Evolutionary conservation across 108 stramenopile genomes (phyloP), one percentile per base, ranked within the genome.

Genomic region (Discostella stelligeroides): DNA sequence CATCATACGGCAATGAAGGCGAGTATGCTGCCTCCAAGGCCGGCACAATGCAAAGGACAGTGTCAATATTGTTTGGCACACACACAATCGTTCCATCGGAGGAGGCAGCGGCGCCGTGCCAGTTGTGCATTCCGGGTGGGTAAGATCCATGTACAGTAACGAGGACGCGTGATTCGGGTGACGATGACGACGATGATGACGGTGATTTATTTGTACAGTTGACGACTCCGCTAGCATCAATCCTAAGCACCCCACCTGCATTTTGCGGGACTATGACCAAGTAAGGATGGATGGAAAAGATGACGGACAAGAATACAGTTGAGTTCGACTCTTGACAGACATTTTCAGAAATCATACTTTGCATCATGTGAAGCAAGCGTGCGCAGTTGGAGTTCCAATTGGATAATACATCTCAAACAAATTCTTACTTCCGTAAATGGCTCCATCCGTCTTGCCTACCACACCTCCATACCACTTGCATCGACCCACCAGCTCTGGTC

Each of bases 381-480:
- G n/a, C n/a, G n/a, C n/a, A n/a, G n/a, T n/a, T n/a, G n/a, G n/a
- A n/a, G n/a, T n/a, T n/a, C n/a, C n/a, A n/a, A n/a, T n/a, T n/a
- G n/a, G n/a, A n/a, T n/a, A n/a, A n/a, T n/a, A n/a, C n/a, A n/a
- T n/a, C n/a, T n/a, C n/a, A n/a, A n/a, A n/a, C n/a, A n/a, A n/a
- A n/a, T 3, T 21, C 54, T 55, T 30, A 55, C 54, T 75, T 12
- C 88, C 86, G 73, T 95, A 96, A 59, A 96, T 92, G 40, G 83
- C 87, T 14, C 88, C 92, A 70, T 88, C 92, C 11, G 64, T 66
- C 10, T 79, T 85, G 10, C 91, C 91, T 1, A 88, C 65, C 27
- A 92, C 70, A 5, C 92, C 96, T 13, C 96, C 96, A 55, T 96
- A 93, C 93, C 93, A 96, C 68, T 95, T 96, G 74, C 87, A 90